Evolutionary conservation across 139 green algal species (phyloP).

Genomic region (Chlorella sp.): DNA sequence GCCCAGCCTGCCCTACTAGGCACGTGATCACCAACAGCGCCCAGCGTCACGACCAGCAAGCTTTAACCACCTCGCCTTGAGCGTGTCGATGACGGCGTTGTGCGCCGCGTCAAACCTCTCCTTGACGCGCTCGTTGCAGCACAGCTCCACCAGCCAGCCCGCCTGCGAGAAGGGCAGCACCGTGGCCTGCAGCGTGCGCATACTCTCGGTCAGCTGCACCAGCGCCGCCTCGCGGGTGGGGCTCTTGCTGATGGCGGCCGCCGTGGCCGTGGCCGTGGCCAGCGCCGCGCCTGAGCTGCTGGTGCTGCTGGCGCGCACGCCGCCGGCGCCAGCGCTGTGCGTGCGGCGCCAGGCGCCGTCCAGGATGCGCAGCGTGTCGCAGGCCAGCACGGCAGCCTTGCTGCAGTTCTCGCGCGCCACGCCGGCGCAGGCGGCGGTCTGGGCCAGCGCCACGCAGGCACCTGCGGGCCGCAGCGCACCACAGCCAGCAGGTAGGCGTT

Average conservation of each 20-base stretch:
- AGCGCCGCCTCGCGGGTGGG: not conserved
- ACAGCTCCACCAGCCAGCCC: slow-evolving; percentile 50
- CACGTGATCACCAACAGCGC: not conserved
- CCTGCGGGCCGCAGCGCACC: not conserved
- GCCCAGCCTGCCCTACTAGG: no score
- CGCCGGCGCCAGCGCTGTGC: not conserved
- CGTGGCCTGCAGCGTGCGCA: not conserved
- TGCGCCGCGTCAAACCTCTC: slow-evolving; percentile 36
- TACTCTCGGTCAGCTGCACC: not conserved
- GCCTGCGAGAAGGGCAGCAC: slow-evolving; percentile 15
- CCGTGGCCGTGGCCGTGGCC: no score
- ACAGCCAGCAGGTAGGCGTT: not conserved
- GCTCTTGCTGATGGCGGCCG: no score
- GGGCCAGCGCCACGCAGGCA: not conserved
- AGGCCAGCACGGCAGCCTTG: slow-evolving; percentile 21
- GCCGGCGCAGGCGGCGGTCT: not conserved
- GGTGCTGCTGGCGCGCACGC: no score
- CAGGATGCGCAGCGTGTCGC: slow-evolving; percentile 33
- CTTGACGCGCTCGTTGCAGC: slow-evolving; percentile 27
- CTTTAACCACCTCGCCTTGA: slow-evolving; percentile 24
- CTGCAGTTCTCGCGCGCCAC: slow-evolving; percentile 20
- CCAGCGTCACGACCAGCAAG: not conserved
- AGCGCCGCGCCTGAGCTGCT: no score
- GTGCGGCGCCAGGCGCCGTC: slow-evolving; percentile 22
- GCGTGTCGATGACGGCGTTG: slow-evolving; percentile 28